Percentiles rank a stretch among this genome's conserved stretches.
Conservation (phyloP, 2,329 filamentous ascomycete genomes). For the Trichoderma asperellum region DNA sequence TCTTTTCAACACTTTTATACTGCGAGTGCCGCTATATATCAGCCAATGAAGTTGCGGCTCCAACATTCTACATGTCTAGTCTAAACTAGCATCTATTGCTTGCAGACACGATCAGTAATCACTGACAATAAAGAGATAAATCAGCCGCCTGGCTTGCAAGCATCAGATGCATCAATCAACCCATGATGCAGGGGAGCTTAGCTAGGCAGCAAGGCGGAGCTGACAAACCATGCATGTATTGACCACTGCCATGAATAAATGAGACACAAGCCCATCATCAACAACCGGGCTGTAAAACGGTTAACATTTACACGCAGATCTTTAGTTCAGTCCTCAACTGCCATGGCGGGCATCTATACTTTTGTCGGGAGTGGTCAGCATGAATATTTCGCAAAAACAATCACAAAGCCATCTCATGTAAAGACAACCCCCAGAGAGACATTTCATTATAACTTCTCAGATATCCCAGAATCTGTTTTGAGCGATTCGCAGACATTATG, state of each 20-base stretch:
- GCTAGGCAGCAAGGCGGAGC: constrained; percentile 17
- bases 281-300: neutral
- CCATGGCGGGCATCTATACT: neutral
- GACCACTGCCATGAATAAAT: neutral
- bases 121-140: too few relatives aligned
- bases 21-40: too few relatives aligned
- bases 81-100: neutral
- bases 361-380: neutral
- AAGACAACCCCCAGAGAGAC: neutral
- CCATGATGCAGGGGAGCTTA: neutral
- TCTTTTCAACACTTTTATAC: too few relatives aligned
- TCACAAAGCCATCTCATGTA: neutral
- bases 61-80: too few relatives aligned
- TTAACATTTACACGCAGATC: too few relatives aligned
- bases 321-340: neutral
- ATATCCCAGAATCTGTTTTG: neutral
- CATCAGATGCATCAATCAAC: neutral
- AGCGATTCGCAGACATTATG: neutral
- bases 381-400: neutral
- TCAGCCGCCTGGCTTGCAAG: neutral
- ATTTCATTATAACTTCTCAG: neutral
- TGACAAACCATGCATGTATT: neutral
- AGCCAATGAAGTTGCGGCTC: too few relatives aligned
- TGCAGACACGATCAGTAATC: neutral
- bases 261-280: neutral